phyloP scores from a whole-genome alignment of 257 asterid species.

The Jasminum sambac region DNA sequence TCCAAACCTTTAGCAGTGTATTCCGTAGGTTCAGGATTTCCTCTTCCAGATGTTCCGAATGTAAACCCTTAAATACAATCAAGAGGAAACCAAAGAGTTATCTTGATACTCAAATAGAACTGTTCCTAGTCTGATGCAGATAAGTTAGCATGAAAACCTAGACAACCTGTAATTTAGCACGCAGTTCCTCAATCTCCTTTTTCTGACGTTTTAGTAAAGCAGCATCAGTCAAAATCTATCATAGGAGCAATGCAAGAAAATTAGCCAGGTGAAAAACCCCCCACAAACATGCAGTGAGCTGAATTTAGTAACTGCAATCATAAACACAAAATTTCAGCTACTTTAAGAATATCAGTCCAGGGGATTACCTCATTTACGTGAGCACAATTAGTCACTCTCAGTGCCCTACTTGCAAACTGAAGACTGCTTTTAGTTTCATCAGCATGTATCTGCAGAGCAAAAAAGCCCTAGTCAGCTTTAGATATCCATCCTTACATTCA shows the following conservation, averaged over 20 bases:
- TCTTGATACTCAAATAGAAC: slow-evolving; percentile 20
- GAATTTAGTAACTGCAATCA: slow-evolving; percentile 12
- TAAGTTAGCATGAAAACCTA: slow-evolving; percentile 16
- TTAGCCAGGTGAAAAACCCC: not conserved
- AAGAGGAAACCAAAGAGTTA: slow-evolving; percentile 31
- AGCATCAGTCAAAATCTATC: slow-evolving; percentile 92
- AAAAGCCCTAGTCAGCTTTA: not conserved
- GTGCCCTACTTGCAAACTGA: slow-evolving; percentile 97
- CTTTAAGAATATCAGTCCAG: slow-evolving; percentile 23
- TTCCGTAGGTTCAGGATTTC: slow-evolving; percentile 83
- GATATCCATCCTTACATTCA: not conserved
- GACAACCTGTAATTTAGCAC: slow-evolving; percentile 81
- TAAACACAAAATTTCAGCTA: slow-evolving; percentile 16
- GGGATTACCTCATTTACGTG: slow-evolving; percentile 89
- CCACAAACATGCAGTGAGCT: slow-evolving; percentile 18
- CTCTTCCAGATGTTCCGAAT: slow-evolving; percentile 85
- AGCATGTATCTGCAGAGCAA: slow-evolving; percentile 71
- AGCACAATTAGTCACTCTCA: slow-evolving; percentile 90
- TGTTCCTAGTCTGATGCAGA: slow-evolving; percentile 16
- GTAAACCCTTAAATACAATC: slow-evolving; percentile 57
- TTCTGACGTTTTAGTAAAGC: slow-evolving; percentile 97
- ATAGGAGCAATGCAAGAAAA: slow-evolving; percentile 16
- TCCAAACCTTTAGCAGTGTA: slow-evolving; percentile 78
- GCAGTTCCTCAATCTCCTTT: slow-evolving; percentile 92
- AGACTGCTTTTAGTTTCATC: slow-evolving; percentile 99